Evolutionary conservation across 768 basidiomycete species (phyloP).

Genomic region (Cystobasidiopsis lactophilus): DNA sequence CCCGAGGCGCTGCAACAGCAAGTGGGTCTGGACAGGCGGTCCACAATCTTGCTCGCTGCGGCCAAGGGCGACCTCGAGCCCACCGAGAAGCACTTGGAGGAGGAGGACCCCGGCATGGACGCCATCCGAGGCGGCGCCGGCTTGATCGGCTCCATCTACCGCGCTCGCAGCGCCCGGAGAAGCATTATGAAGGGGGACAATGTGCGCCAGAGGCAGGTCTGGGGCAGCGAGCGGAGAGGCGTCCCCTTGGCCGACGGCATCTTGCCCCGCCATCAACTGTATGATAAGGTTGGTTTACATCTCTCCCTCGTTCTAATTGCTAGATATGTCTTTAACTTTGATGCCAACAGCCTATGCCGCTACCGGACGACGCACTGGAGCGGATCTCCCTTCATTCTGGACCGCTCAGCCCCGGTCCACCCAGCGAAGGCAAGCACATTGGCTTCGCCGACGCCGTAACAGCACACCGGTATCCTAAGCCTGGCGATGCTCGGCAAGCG

Average conservation of each 20-base stretch:
- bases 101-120: conserved; percentile 84
- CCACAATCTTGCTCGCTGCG: conserved; percentile 78
- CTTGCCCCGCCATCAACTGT: conserved; percentile 8
- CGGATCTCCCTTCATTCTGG: conserved; percentile 3
- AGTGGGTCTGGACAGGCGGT: conserved; percentile 50
- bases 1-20: conserved; percentile 43
- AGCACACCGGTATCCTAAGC: conserved; percentile 8
- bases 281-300: conserved; percentile 1
- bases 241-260: neutral
- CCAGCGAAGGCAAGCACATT: neutral
- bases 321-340: neutral
- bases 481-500: conserved; percentile 1
- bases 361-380: conserved; percentile 2
- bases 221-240: neutral
- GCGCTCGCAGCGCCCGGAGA: conserved; percentile 16
- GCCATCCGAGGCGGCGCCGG: conserved; percentile 78
- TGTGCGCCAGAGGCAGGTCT: no score
- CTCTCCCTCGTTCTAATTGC: neutral
- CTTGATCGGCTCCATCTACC: conserved; percentile 68
- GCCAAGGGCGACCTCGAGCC: conserved; percentile 39
- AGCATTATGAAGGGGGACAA: conserved; percentile 9
- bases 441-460: conserved; percentile 8
- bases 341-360: neutral
- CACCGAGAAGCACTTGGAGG: conserved; percentile 37
- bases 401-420: neutral